phyloP scores from a whole-genome alignment of 805 yeast genomes.

The Kuraishia capsulata region DNA sequence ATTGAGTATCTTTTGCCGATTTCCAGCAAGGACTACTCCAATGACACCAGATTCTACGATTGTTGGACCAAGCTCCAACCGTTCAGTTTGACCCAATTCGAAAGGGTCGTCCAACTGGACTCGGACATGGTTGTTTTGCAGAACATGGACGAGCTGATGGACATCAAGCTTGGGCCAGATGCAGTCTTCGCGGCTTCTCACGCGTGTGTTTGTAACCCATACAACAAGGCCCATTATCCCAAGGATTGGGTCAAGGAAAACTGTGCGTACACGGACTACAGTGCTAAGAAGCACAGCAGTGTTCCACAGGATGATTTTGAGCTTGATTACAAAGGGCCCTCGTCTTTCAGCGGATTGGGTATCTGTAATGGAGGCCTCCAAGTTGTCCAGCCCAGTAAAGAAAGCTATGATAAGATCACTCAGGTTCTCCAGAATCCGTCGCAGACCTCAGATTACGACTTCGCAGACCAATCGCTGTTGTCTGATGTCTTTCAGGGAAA shows the following conservation, averaged over 20 bases:
- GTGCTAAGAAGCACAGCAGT: constrained; percentile 3
- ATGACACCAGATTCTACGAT: constrained; percentile 47
- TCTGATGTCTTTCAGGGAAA: constrained; percentile 40
- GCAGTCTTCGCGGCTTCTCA: constrained; percentile 46
- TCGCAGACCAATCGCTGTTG: constrained; percentile 50
- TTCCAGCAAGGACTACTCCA: constrained; percentile 31
- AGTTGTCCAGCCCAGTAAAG: constrained; percentile 34
- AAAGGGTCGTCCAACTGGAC: constrained; percentile 47
- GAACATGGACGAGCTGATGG: constrained; percentile 55
- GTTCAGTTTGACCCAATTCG: constrained; percentile 38
- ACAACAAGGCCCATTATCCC: constrained; percentile 43
- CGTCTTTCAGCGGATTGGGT: constrained; percentile 28
- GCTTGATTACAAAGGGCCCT: constrained; percentile 29
- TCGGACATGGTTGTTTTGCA: constrained; percentile 49
- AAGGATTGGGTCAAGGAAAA: constrained; percentile 39
- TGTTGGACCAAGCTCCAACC: constrained; percentile 57
- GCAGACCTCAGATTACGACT: constrained; percentile 32
- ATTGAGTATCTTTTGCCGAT: constrained; percentile 35
- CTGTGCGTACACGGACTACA: constrained; percentile 38
- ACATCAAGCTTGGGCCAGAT: constrained; percentile 24
- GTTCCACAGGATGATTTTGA: constrained; percentile 7
- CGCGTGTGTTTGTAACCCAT: constrained; percentile 58
- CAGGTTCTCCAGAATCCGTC: constrained; percentile 27
- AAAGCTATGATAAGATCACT: constrained; percentile 29
- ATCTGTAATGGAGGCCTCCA: constrained; percentile 55